These are phyloP conservation scores for Inga laurina DNA, from an alignment of 306 rosid genomes.

Conservation along the genomic window DNA sequence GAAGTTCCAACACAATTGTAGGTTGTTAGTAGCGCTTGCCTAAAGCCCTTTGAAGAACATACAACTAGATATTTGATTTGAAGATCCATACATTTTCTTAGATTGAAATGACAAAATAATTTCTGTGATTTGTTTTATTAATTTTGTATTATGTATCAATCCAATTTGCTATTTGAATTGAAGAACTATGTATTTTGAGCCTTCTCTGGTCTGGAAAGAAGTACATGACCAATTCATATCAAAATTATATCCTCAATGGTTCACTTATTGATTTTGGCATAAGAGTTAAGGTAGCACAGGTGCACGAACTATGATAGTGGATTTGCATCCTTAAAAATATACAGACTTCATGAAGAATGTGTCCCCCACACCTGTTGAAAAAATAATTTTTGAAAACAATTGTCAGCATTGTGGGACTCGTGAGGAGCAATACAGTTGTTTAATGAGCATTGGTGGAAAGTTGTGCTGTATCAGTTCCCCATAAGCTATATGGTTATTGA, in stretches of 20 bases:
- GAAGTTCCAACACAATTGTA: slow-evolving; percentile 57
- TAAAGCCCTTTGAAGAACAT: slow-evolving; percentile 49
- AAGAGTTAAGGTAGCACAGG: not conserved
- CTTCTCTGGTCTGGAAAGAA: slow-evolving; percentile 11
- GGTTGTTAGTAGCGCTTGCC: slow-evolving; percentile 46
- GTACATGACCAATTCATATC: slow-evolving; percentile 13
- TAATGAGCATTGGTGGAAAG: slow-evolving; percentile 17
- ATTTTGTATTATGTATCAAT: slow-evolving; percentile 35
- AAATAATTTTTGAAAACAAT: not conserved
- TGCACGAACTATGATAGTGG: not conserved
- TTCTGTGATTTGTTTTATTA: slow-evolving; percentile 38
- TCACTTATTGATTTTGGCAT: not conserved
- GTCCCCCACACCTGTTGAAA: not conserved
- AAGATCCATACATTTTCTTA: slow-evolving; percentile 39
- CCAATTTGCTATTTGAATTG: slow-evolving; percentile 27
- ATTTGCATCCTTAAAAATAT: not conserved
- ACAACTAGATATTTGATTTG: slow-evolving; percentile 48
- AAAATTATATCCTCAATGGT: not conserved
- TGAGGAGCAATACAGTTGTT: slow-evolving; percentile 12
- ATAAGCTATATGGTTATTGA: not conserved
- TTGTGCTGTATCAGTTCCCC: slow-evolving; percentile 1
- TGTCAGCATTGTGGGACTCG: not conserved
- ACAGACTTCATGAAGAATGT: slow-evolving; percentile 10
- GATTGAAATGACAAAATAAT: slow-evolving; percentile 46
- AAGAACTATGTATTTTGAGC: slow-evolving; percentile 21